Conservation (phyloP, 768 basidiomycete genomes). For the Aureoboletus auriporus region DNA sequence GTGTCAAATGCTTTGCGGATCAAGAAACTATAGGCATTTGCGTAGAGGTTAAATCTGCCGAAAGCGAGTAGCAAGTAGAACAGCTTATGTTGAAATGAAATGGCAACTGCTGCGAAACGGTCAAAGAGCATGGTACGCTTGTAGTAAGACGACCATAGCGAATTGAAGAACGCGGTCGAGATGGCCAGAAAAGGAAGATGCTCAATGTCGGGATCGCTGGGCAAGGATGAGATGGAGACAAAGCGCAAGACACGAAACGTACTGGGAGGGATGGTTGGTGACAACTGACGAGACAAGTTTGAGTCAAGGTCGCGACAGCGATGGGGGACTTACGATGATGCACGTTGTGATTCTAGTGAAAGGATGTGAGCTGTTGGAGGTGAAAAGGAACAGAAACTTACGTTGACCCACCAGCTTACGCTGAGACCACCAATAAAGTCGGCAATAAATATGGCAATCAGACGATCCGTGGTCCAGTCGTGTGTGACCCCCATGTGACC, state of each 20-base stretch:
- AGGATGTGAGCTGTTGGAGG: conserved; percentile 4
- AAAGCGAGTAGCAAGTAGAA: conserved; percentile 91
- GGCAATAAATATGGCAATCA: conserved; percentile 76
- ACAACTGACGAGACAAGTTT: conserved; percentile 55
- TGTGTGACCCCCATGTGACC: conserved; percentile 95
- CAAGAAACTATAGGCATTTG: conserved; percentile 76
- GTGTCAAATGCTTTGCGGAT: conserved; percentile 61
- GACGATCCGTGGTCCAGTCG: conserved; percentile 73
- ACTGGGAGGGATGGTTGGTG: conserved; percentile 97
- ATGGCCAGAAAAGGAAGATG: conserved; percentile 95
- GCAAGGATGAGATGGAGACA: conserved; percentile 6
- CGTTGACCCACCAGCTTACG: conserved; percentile 97
- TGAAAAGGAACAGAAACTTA: conserved; percentile 42
- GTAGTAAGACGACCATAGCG: conserved; percentile 93
- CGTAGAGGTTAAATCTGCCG: conserved; percentile 94
- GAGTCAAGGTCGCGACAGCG: not conserved
- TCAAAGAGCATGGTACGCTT: conserved; percentile 83
- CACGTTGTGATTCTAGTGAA: conserved; percentile 80
- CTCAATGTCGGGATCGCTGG: conserved; percentile 79
- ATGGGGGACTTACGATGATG: conserved; percentile 75
- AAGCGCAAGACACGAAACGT: conserved; percentile 26
- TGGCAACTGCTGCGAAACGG: conserved; percentile 54
- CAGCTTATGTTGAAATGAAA: conserved; percentile 83
- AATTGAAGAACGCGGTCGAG: conserved; percentile 79
- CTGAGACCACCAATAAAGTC: conserved; percentile 91